Base-by-base conservation (phyloP, 768 basidiomycete genomes). In the Lactifluus pinguis region DNA sequence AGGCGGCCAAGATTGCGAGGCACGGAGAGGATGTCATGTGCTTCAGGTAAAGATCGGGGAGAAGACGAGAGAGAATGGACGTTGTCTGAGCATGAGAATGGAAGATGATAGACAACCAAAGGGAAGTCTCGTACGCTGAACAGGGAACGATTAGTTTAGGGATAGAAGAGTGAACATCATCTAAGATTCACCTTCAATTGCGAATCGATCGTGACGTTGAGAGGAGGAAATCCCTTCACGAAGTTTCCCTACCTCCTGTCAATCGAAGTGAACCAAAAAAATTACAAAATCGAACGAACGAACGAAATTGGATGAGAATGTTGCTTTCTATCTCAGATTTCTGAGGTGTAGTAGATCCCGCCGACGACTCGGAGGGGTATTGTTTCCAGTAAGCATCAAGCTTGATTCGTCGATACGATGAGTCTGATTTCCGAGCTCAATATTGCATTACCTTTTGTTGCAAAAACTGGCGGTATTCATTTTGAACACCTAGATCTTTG, bases 111-210 rank as follows among this genome's bases (percentile, higher is more conserved):
- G 86, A 79, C 34, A 89, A 76, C 69, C 78, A 81, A 21, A 89
- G 74, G 0, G 89, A 91, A 4, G 80, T 86, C 72, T 91, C 85
- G 68, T 88, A 89, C 1, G 81, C 89, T 90, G 67, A 34, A 38
- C 6, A 34, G 53, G 53, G 54, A 49, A 49, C 50, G 34, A 34
- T 7, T 38, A 11, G 8, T 41, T 13, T 4, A 32, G 29, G 29
- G 42, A 13, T 54, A 38, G 49, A 21, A 30, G 15, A 51, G 29
- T 25, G 32, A 48, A 44, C 19, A 38, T 36, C 17, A 17, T 49
- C 6, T n/a, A 29, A 25, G 42, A 51, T 76, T 44, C 59, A 87
- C 88, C 89, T 81, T 89, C 85, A 13, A 84, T 56, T 2, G 85
- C 79, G 67, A 91, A 89, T 3, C 55, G 60, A 68, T 89, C 89